Conservation (phyloP, 768 basidiomycete species). For the Glaciozyma martinii region DNA sequence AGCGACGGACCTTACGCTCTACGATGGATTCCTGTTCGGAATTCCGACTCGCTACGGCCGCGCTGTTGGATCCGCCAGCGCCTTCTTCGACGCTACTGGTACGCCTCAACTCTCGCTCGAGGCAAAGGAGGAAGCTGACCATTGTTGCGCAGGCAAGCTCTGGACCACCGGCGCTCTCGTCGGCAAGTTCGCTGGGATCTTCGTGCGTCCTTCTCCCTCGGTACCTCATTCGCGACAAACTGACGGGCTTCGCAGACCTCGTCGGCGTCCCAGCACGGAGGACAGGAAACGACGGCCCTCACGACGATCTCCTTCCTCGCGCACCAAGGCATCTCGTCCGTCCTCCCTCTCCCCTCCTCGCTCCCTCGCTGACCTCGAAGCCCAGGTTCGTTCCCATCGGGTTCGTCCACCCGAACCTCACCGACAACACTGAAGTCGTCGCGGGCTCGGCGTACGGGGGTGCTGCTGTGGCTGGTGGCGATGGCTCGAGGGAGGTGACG, state of each 20-base stretch:
- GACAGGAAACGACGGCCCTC: slow-evolving; percentile 40
- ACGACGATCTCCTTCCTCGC: slow-evolving; percentile 50
- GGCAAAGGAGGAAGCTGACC: too few species aligned
- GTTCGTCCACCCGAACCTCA: slow-evolving; percentile 45
- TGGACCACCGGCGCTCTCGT: slow-evolving; percentile 54
- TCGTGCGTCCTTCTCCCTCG: slow-evolving; percentile 36
- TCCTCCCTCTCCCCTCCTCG: background rate
- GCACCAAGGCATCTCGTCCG: slow-evolving; percentile 41
- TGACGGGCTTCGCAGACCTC: slow-evolving; percentile 50
- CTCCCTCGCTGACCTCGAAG: slow-evolving; percentile 43
- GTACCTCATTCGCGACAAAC: too few species aligned
- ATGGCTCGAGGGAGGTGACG: too few species aligned
- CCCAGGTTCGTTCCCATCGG: slow-evolving; percentile 68
- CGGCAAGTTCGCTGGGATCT: slow-evolving; percentile 68
- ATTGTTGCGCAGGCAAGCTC: too few species aligned
- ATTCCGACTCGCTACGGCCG: slow-evolving; percentile 53
- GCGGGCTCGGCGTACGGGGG: slow-evolving; percentile 69
- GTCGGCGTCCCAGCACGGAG: slow-evolving; percentile 62
- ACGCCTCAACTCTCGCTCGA: too few species aligned
- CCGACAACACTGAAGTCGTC: slow-evolving; percentile 43
- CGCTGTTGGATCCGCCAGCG: slow-evolving; percentile 59
- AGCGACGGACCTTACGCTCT: slow-evolving; percentile 46
- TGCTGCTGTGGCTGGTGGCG: slow-evolving; percentile 40
- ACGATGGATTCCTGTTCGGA: slow-evolving; percentile 29
- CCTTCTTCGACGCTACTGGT: slow-evolving; percentile 72